Percentiles rank a stretch among this genome's conserved stretches.
These are phyloP conservation scores for Firmiana major DNA, from an alignment of 345 rosid species.

Conservation along the genomic window DNA sequence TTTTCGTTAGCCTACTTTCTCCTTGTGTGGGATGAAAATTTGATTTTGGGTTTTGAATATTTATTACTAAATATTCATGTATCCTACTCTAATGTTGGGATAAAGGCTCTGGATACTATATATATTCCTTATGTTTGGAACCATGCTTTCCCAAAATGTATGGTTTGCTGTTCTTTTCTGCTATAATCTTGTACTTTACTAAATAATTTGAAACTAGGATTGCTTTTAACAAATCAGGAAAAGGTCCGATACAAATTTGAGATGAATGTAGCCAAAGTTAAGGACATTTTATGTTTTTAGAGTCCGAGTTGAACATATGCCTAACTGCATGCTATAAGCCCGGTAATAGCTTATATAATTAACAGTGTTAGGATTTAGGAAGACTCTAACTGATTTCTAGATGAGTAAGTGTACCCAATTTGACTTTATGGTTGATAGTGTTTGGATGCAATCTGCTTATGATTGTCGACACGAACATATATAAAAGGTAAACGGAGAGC, in stretches of 20 bases:
- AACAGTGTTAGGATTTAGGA: background rate
- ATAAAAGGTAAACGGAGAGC: background rate
- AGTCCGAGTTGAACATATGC: background rate
- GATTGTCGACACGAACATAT: background rate
- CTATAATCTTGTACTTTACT: too few species aligned
- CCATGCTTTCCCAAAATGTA: too few species aligned
- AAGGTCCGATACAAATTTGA: background rate
- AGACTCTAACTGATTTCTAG: background rate
- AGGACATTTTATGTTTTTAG: background rate
- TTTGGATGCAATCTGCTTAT: background rate
- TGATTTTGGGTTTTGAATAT: too few species aligned
- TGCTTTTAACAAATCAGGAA: background rate
- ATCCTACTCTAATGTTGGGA: too few species aligned
- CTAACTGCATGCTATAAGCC: background rate
- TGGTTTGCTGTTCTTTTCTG: too few species aligned
- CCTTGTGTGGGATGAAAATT: too few species aligned
- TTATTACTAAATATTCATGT: too few species aligned
- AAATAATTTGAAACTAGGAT: too few species aligned
- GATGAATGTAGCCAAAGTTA: background rate
- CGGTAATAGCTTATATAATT: background rate
- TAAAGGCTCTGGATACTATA: too few species aligned
- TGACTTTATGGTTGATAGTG: background rate
- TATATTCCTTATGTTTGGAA: too few species aligned
- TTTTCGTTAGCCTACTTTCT: too few species aligned
- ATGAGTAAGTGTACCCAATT: background rate